Conservation (phyloP, 257 asterid species). For the Solanum etuberosum region DNA sequence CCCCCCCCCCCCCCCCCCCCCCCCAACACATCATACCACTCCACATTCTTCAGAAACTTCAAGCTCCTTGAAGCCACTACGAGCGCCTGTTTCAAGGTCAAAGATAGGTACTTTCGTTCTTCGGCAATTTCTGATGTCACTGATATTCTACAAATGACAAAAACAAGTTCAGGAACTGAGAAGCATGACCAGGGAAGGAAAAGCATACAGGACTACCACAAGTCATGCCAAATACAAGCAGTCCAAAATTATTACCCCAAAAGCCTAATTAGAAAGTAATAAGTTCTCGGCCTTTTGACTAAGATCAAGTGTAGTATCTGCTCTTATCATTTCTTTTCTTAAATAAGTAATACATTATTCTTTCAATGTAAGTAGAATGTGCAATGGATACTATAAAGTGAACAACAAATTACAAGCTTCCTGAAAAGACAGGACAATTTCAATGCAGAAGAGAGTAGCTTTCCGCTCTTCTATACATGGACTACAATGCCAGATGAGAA, state of each 20-base stretch:
- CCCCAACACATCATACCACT: conserved; percentile 64
- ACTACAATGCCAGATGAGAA: not conserved
- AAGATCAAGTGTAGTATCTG: not conserved
- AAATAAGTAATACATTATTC: not conserved
- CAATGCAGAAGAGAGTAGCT: not conserved
- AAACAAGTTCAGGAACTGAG: not conserved
- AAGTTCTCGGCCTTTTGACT: not conserved
- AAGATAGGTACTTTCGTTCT: conserved; percentile 83
- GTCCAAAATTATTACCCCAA: not conserved
- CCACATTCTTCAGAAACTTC: conserved; percentile 99
- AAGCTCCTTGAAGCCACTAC: conserved; percentile 87
- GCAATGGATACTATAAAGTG: not conserved
- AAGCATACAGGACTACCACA: not conserved
- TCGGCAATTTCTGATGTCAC: conserved; percentile 62
- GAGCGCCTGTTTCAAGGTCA: conserved; percentile 80
- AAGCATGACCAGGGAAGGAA: not conserved
- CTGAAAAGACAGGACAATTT: not conserved
- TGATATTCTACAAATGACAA: conserved; percentile 56
- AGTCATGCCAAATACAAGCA: not conserved
- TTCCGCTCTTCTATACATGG: not conserved
- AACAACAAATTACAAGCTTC: not conserved
- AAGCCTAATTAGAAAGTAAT: not conserved
- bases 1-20: no score
- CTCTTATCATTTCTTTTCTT: not conserved
- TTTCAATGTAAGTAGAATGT: not conserved